These are phyloP conservation scores for Nakazawaea ernobii DNA, from an alignment of 805 yeast genomes.

Conservation along the genomic window DNA sequence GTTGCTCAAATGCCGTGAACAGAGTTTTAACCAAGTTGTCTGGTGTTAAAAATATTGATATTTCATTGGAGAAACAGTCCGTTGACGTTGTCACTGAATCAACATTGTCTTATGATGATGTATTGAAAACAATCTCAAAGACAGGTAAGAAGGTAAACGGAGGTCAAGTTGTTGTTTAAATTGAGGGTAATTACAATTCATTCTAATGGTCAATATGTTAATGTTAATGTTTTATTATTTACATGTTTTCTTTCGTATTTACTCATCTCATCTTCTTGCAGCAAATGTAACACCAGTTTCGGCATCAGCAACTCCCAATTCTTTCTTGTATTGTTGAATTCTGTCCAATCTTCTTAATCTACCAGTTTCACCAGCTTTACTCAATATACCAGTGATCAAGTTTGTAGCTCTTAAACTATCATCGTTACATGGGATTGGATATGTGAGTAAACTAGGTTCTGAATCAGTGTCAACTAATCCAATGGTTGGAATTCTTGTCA, in stretches of 20 bases:
- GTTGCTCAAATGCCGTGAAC: constrained; percentile 84
- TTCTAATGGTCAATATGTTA: too few species aligned
- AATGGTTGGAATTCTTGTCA: constrained; percentile 82
- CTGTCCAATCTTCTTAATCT: constrained; percentile 46
- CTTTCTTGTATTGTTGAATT: constrained; percentile 26
- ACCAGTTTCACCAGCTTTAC: constrained; percentile 83
- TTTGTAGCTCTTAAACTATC: constrained; percentile 81
- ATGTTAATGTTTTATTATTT: not conserved
- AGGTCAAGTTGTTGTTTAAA: constrained; percentile 49
- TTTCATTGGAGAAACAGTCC: constrained; percentile 73
- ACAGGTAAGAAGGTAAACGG: constrained; percentile 81
- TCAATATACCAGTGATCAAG: constrained; percentile 74
- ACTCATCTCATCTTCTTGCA: constrained; percentile 1
- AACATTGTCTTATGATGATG: constrained; percentile 62
- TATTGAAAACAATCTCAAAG: constrained; percentile 75
- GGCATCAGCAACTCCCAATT: constrained; percentile 20
- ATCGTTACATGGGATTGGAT: constrained; percentile 95
- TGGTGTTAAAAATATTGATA: constrained; percentile 69
- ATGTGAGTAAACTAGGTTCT: constrained; percentile 84
- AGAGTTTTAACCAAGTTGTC: constrained; percentile 64
- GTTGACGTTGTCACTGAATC: constrained; percentile 68
- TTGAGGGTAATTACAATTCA: too few species aligned
- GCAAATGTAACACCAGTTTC: constrained; percentile 9
- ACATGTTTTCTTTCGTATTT: not conserved
- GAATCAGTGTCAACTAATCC: constrained; percentile 92